These are phyloP conservation scores for Mycosphaerella arachidis DNA, from an alignment of 2,329 filamentous ascomycete species.

Conservation along the genomic window DNA sequence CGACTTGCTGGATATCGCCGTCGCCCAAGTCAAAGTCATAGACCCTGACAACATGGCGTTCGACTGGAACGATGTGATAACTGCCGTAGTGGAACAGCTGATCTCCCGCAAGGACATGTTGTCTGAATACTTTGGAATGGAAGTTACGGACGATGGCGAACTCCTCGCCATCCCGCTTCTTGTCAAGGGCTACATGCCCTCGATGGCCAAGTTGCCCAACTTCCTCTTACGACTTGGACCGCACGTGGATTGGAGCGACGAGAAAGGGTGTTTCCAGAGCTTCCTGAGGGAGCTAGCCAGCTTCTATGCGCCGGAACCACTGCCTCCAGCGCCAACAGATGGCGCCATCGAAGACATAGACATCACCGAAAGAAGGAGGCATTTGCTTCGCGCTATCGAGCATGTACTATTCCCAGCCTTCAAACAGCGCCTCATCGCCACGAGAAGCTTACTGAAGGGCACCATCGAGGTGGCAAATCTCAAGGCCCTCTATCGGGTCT, in stretches of 20 bases:
- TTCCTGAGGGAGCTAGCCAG: constrained; percentile 82
- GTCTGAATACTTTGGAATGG: constrained; percentile 83
- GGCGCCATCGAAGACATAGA: constrained; percentile 41
- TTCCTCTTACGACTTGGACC: constrained; percentile 88
- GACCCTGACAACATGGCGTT: constrained; percentile 49
- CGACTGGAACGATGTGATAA: constrained; percentile 62
- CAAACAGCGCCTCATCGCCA: constrained; percentile 76
- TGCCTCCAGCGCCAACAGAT: constrained; percentile 51
- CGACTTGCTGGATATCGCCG: constrained; percentile 68
- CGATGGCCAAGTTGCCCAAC: constrained; percentile 76
- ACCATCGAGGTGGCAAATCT: constrained; percentile 35
- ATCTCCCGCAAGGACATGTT: constrained; percentile 80
- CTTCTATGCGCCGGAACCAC: constrained; percentile 84
- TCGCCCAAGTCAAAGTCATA: constrained; percentile 56
- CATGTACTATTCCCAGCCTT: constrained; percentile 87
- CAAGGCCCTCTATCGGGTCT: constrained; percentile 34
- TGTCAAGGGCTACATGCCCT: constrained; percentile 82
- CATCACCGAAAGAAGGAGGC: constrained; percentile 42
- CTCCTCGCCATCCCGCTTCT: constrained; percentile 77
- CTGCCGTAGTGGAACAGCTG: constrained; percentile 63
- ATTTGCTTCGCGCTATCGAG: constrained; percentile 71
- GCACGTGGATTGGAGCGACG: constrained; percentile 78
- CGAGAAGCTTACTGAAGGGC: constrained; percentile 44
- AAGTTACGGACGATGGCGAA: constrained; percentile 73
- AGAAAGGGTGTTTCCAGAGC: constrained; percentile 78